Evolutionary conservation across 2,329 filamentous ascomycete species (phyloP).

Genomic region (Cladophialophora yegresii): DNA sequence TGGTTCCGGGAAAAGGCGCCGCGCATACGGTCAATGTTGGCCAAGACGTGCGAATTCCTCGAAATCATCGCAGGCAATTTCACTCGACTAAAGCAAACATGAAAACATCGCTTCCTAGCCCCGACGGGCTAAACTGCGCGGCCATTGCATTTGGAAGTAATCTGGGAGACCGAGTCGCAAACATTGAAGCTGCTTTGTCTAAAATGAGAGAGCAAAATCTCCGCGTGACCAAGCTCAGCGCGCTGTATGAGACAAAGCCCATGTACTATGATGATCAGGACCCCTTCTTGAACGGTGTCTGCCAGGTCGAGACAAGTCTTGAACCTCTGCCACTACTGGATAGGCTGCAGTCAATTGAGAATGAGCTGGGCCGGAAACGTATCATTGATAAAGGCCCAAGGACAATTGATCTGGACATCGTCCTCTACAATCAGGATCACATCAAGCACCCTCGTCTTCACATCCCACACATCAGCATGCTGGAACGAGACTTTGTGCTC

Average conservation of each 20-base stretch:
- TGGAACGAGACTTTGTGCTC: conserved; percentile 91
- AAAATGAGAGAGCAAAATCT: conserved; percentile 75
- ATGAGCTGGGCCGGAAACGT: conserved; percentile 75
- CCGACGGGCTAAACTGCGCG: conserved; percentile 46
- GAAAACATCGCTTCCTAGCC: conserved; percentile 8
- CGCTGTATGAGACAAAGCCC: conserved; percentile 88
- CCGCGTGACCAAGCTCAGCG: conserved; percentile 75
- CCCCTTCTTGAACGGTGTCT: conserved; percentile 82
- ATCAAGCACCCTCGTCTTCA: conserved; percentile 72
- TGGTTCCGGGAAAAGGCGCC: neutral
- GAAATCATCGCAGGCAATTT: neutral
- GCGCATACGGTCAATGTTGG: neutral
- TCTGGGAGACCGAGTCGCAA: conserved; percentile 75
- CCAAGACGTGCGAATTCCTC: neutral
- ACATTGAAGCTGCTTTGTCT: conserved; percentile 80
- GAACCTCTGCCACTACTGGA: conserved; percentile 75
- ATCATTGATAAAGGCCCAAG: conserved; percentile 89
- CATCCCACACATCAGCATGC: conserved; percentile 80
- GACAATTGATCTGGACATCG: conserved; percentile 90
- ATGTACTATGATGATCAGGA: conserved; percentile 95
- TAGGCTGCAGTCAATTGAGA: conserved; percentile 80
- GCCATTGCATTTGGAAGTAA: conserved; percentile 94
- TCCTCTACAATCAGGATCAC: conserved; percentile 72
- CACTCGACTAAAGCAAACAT: conserved; percentile 4
- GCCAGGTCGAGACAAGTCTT: conserved; percentile 76